A percentile compares a stretch with the other conserved stretches of the same genome.
phyloP scores from a whole-genome alignment of 305 asterid genomes.

The Rubia tinctorum region DNA sequence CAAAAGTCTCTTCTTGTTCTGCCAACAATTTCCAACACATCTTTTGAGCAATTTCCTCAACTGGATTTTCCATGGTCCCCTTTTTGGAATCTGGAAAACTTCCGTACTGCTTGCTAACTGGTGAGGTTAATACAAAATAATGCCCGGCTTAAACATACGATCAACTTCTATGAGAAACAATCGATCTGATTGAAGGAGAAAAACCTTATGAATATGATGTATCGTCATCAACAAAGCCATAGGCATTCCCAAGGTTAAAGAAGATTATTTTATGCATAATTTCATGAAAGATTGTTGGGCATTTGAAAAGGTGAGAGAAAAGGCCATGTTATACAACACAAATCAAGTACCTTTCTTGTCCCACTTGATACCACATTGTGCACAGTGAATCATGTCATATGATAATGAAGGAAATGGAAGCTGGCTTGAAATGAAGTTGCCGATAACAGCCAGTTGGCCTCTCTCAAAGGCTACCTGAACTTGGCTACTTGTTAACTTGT shows the following conservation, averaged over 20 bases:
- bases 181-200: conserved; percentile 61
- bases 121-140: conserved; percentile 84
- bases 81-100: conserved; percentile 38
- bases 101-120: conserved; percentile 56
- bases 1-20: conserved; percentile 75
- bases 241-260: neutral
- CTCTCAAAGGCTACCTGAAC: conserved; percentile 96
- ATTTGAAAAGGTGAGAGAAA: too few relatives aligned
- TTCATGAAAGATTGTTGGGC: neutral
- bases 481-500: conserved; percentile 95
- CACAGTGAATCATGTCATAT: conserved; percentile 95
- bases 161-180: conserved; percentile 83
- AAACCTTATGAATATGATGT: conserved; percentile 22
- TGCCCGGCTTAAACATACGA: conserved; percentile 97
- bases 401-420: conserved; percentile 92
- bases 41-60: conserved; percentile 59
- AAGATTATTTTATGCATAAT: neutral
- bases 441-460: conserved; percentile 96
- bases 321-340: neutral
- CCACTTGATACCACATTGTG: conserved; percentile 93
- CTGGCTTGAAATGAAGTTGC: conserved; percentile 76
- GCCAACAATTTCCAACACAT: conserved; percentile 81
- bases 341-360: conserved; percentile 69
- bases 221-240: neutral
- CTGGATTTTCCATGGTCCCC: conserved; percentile 47